Evolutionary conservation across 2,329 filamentous ascomycete genomes (phyloP), one percentile per base, ranked within the genome.

Genomic region (Botryotinia convoluta): DNA sequence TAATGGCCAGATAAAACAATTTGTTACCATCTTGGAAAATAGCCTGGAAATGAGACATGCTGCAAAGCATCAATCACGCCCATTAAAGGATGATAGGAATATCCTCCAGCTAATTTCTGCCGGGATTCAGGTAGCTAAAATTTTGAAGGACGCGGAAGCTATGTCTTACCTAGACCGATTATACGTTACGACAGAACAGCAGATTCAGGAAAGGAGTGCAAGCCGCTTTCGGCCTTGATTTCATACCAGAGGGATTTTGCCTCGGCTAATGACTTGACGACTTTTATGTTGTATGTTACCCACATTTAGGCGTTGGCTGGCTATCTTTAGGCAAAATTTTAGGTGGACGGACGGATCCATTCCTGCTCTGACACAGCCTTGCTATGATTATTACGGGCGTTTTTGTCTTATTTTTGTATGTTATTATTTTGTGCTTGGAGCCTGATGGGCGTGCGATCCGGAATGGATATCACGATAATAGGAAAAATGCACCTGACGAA

Each of bases 1-100:
- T 85, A 93, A 96, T 81, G 92, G 93, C 74, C 93, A 97, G 83
- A 97, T 97, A 83, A 96, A 95, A 84, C 93, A 96, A 82, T 90
- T 97, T 82, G 92, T 96, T 77, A 96, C 93, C 60, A 92, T 96
- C 44, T 84, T 97, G 78, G 93, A 97, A 81, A 97, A 96, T 83
- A 95, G 92, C 65, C 85, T 97, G 79, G 93, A 95, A 84, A 95
- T 95, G 92, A 88, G 93, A 76, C 93, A 95, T 82, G 92, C 92
- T 74, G 92, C 93, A 67, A 94, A 94, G 82, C 92, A 95, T 83
- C 92, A 95, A 83, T 92, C 90, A 76, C 89, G 93, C 74, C 92
- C 93, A 32, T 87, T 95, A 76, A 96, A 95, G 85, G 93, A 97
- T 84, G 93, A 97, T 83, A 88, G 93, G 78, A 95, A 96, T 82